Base-by-base conservation (phyloP, 1,139 yeast species). In the Ogataea hybrid region DNA sequence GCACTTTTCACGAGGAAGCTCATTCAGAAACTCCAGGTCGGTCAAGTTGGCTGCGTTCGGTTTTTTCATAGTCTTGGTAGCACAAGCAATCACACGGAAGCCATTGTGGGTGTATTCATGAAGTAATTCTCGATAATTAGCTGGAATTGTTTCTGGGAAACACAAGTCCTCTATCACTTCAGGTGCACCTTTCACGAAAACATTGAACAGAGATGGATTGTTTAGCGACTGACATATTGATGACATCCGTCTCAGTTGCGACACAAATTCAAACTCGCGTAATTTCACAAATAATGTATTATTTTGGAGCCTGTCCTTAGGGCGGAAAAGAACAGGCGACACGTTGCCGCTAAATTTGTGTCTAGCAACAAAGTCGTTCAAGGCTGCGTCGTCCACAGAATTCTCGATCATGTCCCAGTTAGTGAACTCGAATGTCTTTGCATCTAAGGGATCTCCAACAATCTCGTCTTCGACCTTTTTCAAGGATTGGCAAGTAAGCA, bases 161-260 rank as follows among this genome's bases (percentile, higher is more conserved):
- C 98, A 92, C 30, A 92, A 79, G 22, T 81, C 84, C 28, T 74
- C 69, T 75, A 92, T 86, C n/a, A 90, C 87, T 62, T 92, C 99
- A 0, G 99, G 99, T 0, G 99, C 98, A 39, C 99, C 99, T 60
- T 92, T 92, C 11, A 94, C 85, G 59, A 77, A 84, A 0, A 86
- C 77, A 43, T 55, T 48, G 45, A 49, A 35, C 35, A 48, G 41
- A 36, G 48, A 38, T 6, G 50, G 44, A 15, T 42, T 44, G 41
- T 59, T 57, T 29, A 59, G 61, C 7, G 71, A 64, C 41, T 73
- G 73, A 15, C 81, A 79, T 43, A 89, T 63, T 0, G 89, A 97
- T 42, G 95, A 83, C 97, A 92, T 92, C 56, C 98, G 73, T 61
- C 98, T 80, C 48, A 94, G 67, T 28, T 81, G 76, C 0, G 97